Percentiles rank a stretch among this genome's conserved stretches.
These are phyloP conservation scores for Paecilomyces sp. DNA, from an alignment of 2,329 filamentous ascomycete species.

Conservation along the genomic window DNA sequence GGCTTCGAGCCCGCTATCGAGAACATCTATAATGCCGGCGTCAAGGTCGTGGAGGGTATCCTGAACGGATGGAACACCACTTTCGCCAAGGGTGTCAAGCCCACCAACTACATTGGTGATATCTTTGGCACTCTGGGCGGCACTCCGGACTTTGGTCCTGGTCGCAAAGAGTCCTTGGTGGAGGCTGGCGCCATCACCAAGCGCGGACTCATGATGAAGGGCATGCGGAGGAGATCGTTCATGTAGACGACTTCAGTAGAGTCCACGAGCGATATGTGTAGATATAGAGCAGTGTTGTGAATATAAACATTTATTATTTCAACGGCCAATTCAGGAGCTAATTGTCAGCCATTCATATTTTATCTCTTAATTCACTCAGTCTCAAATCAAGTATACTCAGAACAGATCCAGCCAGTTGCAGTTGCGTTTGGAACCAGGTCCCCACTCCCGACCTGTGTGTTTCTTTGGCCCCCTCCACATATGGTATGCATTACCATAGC, in stretches of 20 bases:
- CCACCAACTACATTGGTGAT: constrained; percentile 63
- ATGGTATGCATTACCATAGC: too few species aligned
- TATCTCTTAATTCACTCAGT: too few species aligned
- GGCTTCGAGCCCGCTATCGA: constrained; percentile 56
- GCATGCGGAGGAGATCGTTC: background rate
- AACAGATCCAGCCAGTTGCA: too few species aligned
- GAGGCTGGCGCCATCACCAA: constrained; percentile 10
- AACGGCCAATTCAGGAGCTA: too few species aligned
- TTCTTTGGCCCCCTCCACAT: too few species aligned
- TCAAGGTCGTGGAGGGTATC: constrained; percentile 59
- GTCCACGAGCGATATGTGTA: background rate
- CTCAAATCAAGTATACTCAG: too few species aligned
- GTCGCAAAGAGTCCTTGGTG: constrained; percentile 10
- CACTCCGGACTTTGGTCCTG: constrained; percentile 54
- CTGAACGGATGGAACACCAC: constrained; percentile 53
- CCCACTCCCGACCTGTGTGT: too few species aligned
- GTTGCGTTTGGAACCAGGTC: too few species aligned
- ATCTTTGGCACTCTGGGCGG: constrained; percentile 64
- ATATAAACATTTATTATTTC: background rate
- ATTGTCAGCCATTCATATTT: too few species aligned
- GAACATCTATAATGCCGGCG: constrained; percentile 61
- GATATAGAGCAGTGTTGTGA: background rate
- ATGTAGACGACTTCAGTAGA: background rate
- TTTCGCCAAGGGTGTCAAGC: constrained; percentile 50
- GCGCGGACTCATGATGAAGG: background rate